Evolutionary conservation across 208 protist genomes (phyloP), one percentile per base, ranked within the genome.

Genomic region (Acanthamoeba triangularis): DNA sequence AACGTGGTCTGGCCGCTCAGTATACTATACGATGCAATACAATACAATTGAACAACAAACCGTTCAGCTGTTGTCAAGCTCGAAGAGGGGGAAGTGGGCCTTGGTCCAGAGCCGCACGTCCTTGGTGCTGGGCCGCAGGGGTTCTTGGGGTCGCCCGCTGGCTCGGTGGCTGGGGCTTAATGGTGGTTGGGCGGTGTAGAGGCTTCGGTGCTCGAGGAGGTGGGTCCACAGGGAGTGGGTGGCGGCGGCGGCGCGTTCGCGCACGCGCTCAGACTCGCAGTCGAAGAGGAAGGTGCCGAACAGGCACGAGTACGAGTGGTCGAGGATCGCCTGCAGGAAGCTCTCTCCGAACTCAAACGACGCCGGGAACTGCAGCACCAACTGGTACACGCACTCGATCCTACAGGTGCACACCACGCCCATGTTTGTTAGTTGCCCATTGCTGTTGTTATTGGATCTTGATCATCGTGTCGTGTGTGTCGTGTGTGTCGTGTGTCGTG

Each of bases 371-470:
- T 99, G 99, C 16, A 95, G 96, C 28, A 98, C 74, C 7, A 99
- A 52, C 94, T 99, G 99, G 87, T 97, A 99, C 30, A 99, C 98
- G 84, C 98, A 98, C 90, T 99, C 99, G 52, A 99, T 96, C 85
- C 85, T 91, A 35, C 37, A 41, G 3, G 3, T 41, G 37, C 25
- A 28, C 25, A 65, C 25, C 20, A 65, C 25, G 1, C 14, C 4
- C 14, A 28, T 7, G 25, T 65, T 1, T 7, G 25, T 65, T 1
- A 28, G 14, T 65, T 16, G 20, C 59, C n/a, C n/a, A n/a, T n/a
- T n/a, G n/a, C n/a, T n/a, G n/a, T n/a, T n/a, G n/a, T n/a, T n/a
- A n/a, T n/a, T n/a, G n/a, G n/a, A n/a, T 16, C 59, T 16, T 65
- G 59, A 65, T 1, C 37, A 65, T 1, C 37, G 37, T 41, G 37